Evolutionary conservation across 2,329 filamentous ascomycete species (phyloP).

Genomic region (Emericellopsis cladophorae): DNA sequence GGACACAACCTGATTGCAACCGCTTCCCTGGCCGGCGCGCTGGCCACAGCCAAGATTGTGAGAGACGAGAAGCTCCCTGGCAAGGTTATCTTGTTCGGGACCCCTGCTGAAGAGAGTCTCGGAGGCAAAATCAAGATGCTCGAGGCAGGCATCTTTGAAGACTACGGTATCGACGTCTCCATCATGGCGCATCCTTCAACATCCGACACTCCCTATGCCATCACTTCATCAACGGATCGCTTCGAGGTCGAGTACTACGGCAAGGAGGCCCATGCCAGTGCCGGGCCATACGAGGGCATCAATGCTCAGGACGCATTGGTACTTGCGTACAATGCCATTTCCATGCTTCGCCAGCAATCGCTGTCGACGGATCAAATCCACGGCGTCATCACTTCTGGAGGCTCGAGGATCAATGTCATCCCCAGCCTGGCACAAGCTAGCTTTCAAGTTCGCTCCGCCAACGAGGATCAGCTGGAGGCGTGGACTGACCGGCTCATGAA

Average conservation of each 20-base stretch:
- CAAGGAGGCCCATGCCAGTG: constrained; percentile 30
- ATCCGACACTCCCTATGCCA: constrained; percentile 3
- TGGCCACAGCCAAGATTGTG: constrained; percentile 16
- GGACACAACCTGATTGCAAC: constrained; percentile 17
- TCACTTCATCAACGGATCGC: constrained; percentile 4
- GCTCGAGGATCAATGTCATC: constrained; percentile 14
- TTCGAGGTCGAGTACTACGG: constrained; percentile 21
- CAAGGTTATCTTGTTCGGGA: constrained; percentile 23
- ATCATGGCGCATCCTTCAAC: constrained; percentile 2
- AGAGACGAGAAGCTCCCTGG: constrained; percentile 13
- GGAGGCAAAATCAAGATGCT: constrained; percentile 29
- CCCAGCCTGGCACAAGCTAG: constrained; percentile 42
- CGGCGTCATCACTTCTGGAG: constrained; percentile 28
- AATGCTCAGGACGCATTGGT: constrained; percentile 38
- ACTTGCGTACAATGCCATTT: constrained; percentile 23
- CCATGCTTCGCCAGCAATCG: constrained; percentile 35
- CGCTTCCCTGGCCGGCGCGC: constrained; percentile 16
- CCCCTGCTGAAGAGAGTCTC: constrained; percentile 25
- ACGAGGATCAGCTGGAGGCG: constrained; percentile 12
- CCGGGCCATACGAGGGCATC: constrained; percentile 34
- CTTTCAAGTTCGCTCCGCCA: constrained; percentile 39
- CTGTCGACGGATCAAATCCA: constrained; percentile 34
- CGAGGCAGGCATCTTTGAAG: constrained; percentile 10
- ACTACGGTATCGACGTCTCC: constrained; percentile 11
- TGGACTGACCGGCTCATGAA: constrained; percentile 10